Evolutionary conservation across 306 rosid genomes (phyloP).

Genomic region (Malus orientalis): DNA sequence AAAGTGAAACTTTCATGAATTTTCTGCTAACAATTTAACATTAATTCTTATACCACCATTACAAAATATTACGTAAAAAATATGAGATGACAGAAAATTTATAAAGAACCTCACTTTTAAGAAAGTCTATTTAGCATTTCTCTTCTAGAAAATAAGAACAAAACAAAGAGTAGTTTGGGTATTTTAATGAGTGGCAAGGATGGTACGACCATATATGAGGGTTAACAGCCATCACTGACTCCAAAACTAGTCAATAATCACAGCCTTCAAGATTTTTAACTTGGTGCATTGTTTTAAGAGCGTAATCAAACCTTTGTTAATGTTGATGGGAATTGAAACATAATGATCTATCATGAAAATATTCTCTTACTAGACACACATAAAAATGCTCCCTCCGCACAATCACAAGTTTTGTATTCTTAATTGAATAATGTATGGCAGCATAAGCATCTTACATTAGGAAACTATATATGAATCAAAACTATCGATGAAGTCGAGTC

Average conservation of each 20-base stretch:
- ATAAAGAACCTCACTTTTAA: too few relatives aligned
- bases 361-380: background rate
- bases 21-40: too few relatives aligned
- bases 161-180: too few relatives aligned
- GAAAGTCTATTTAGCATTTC: accelerated
- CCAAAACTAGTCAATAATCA: background rate
- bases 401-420: background rate
- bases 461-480: background rate
- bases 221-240: too few relatives aligned
- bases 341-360: too few relatives aligned
- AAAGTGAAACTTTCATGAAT: too few relatives aligned
- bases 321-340: background rate
- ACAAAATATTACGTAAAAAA: too few relatives aligned
- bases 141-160: too few relatives aligned
- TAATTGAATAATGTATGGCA: background rate
- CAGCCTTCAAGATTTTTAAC: background rate
- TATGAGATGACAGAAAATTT: accelerated
- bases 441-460: background rate
- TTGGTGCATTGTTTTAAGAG: background rate
- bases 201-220: too few relatives aligned
- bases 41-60: too few relatives aligned
- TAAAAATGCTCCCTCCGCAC: too few relatives aligned
- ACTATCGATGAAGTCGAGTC: background rate
- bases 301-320: background rate
- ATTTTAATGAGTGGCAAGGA: too few relatives aligned